Base-by-base conservation (phyloP, 805 yeast genomes). In the Blastobotrys chiropterorum region DNA sequence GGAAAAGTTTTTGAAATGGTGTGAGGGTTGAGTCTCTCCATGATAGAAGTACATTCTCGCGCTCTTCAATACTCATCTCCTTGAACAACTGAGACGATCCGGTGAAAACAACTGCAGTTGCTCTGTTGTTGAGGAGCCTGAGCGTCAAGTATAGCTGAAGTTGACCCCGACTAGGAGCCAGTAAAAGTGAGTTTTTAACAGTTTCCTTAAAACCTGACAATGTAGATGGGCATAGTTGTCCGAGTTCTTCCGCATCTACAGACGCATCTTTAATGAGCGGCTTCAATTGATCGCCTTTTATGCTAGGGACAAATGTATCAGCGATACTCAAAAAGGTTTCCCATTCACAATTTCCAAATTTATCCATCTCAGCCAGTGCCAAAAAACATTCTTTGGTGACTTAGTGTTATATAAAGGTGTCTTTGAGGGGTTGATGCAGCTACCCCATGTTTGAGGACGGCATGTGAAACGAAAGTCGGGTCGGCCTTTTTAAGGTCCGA, bases 21-120 rank as follows among this genome's bases (percentile, higher is more conserved):
- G 64, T 51, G 19, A 78, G 20, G 2, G 72, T 72, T 6, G 81
- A 74, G 53, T 64, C 65, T 38, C 71, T 61, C 80, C 80, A 75
- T 3, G 67, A 53, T 3, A 47, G 51, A 30, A 78, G 55, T 15
- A 76, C 52, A 1, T 49, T 53, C 46, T 62, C 69, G 16, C 72
- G 61, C 55, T 76, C 72, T 7, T 31, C 49, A 0, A 13, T 42
- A n/a, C 55, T 22, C 67, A 65, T 62, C 17, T 64, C 65, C 20
- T 59, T 50, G 7, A 65, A 7, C 1, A 62, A 55, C 22, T 42
- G 38, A 6, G 52, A 50, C 17, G 62, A 54, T n/a, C 53, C 50
- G 3, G 67, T 65, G 19, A 65, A 44, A 13, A 58, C 46, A 3
- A 53, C 19, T 1, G 67, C 64, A 2, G 61, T 26, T 2, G 56